A percentile compares a stretch with the other conserved stretches of the same genome.
These are phyloP conservation scores for Wolfiporia cocos DNA, from an alignment of 1,284 basidiomycete species.

Conservation along the genomic window DNA sequence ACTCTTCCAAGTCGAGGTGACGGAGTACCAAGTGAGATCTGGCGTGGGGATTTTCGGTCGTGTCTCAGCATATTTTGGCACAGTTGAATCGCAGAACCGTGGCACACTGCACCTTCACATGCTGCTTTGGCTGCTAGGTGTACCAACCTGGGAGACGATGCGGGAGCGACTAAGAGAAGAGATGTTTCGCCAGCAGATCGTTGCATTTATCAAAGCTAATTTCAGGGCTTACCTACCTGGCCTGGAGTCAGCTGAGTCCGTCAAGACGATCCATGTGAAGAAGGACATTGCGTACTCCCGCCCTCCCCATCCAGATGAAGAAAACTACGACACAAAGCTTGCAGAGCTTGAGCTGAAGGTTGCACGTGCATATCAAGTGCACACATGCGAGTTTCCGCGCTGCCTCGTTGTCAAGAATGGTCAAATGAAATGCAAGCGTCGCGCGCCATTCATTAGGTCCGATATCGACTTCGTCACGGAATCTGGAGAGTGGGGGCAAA, in stretches of 20 bases:
- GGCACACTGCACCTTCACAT: conserved; percentile 25
- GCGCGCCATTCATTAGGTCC: conserved; percentile 24
- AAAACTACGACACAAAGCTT: conserved; percentile 3
- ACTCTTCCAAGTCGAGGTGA: conserved; percentile 27
- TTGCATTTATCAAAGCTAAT: conserved; percentile 23
- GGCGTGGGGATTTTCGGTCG: conserved; percentile 15
- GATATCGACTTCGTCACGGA: conserved; percentile 15
- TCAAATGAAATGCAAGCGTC: conserved; percentile 26
- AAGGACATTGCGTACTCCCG: conserved; percentile 19
- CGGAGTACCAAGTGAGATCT: conserved; percentile 9
- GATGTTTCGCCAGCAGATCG: conserved; percentile 20
- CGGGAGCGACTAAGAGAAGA: conserved; percentile 15
- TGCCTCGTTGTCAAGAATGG: conserved; percentile 17
- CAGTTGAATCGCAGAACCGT: conserved; percentile 25
- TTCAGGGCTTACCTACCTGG: conserved; percentile 22
- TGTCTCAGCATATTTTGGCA: conserved; percentile 22
- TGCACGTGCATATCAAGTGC: conserved; percentile 22
- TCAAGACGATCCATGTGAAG: conserved; percentile 6
- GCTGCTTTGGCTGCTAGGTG: conserved; percentile 23
- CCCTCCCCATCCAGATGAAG: conserved; percentile 10
- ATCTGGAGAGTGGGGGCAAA: conserved; percentile 14
- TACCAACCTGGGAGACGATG: conserved; percentile 24
- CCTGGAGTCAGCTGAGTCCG: conserved; percentile 9
- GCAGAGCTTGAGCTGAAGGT: conserved; percentile 9
- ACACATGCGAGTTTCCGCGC: conserved; percentile 20